Base-by-base conservation (phyloP, 352 stramenopile genomes). In the Aphanomyces invadans region DNA sequence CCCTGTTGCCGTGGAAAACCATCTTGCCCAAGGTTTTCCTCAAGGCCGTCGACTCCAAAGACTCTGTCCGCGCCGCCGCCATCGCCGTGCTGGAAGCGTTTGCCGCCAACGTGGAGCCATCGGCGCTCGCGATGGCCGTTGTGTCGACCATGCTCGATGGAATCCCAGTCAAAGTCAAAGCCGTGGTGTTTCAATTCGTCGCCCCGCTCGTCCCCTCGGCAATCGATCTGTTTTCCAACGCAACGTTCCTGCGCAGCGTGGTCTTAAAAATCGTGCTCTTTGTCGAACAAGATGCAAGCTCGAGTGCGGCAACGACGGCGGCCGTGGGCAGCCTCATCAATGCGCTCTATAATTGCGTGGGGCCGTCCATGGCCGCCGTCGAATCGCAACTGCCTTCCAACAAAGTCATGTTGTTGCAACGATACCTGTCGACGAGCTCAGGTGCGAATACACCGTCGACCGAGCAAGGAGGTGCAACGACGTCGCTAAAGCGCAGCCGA, bases 111-210 rank as follows among this genome's bases (percentile, higher is more conserved):
- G 33, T 36, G 21, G 29, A 62, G 12, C 29, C 29, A 21, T 26
- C 11, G 19, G 15, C 12, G n/a, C 71, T 88, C 42, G 85, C 91
- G 38, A 70, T 74, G 10, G 68, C 76, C 0, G 72, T 72, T 3
- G 75, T 90, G 31, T 74, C 82, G 31, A 74, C 87, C 53, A 64
- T 94, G 11, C 77, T 76, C 11, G 81, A 94, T 49, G 83, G 85
- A 11, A 83, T 71, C 48, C 91, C 91, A 65, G 83, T 91, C 76
- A 92, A 91, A 59, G 76, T 90, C 46, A 90, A 88, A 49, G 71
- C 70, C 3, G 74, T 78, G 0, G 78, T 91, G 51, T 90, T 81
- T 65, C 68, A 84, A 32, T 94, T 86, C 42, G 52, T 94, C 17
- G 74, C 77, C 21, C 69, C 80, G 33, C 45, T 91, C 10, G 57